Evolutionary conservation across 176 grass and related monocot species (phyloP), one percentile per base, ranked within the genome.

Genomic region (Panicum miliaceum): DNA sequence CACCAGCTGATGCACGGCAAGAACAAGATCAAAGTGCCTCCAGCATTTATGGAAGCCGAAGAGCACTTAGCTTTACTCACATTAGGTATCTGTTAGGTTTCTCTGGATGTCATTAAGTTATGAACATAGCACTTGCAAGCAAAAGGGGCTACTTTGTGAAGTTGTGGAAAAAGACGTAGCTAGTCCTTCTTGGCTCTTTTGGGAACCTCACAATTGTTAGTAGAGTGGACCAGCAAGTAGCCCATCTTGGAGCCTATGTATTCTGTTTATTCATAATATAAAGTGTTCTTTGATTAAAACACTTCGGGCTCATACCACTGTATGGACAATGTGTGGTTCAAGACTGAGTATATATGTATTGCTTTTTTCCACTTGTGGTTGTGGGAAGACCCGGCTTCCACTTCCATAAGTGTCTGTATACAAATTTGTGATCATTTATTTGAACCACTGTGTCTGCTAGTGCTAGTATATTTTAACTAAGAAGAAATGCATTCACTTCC

Each of bases 41-140:
- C 76, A 71, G 37, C 53, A 46, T 80, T 91, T 80, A 61, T 65
- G 81, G 63, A 91, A 91, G 84, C 34, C 64, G 76, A 75, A 64
- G 81, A 53, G 26, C 62, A 51, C 62, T 68, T 45, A 32, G 25
- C 36, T 76, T 81, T 84, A 76, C 32, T 19, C 4, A 35, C 3
- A 58, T 54, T 81, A 37, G 19, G 26, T 66, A 26, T 65, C 35
- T 42, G 7, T 47, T 51, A 51, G 13, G 2, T 71, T 71, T 53
- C 73, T 73, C 58, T 73, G 35, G n/a, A 81, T 12, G 35, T 64
- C 20, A 12, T 47, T 80, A 86, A 47, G 11, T 41, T 29, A 42
- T 50, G 63, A 61, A 26, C 41, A 73, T 16, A 37, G 13, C n/a
- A 77, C 34, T 75, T 68, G 26, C 20, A 50, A 73, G 13, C 20